Conservation (phyloP, 225 moss, liverwort and hornwort species). For the Antitrichia curtipendula region DNA sequence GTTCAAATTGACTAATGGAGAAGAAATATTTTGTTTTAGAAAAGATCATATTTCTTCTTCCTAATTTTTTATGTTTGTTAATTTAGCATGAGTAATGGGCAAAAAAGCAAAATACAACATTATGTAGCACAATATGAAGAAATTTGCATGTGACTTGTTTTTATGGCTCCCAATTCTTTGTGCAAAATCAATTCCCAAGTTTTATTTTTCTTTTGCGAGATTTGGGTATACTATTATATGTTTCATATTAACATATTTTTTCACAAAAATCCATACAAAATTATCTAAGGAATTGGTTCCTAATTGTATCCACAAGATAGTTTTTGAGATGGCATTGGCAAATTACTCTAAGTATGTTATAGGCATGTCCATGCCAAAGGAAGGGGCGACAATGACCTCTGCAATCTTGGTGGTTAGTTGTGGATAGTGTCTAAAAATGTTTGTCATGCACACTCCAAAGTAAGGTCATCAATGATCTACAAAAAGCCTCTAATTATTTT, state of each 20-base stretch:
- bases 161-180: background rate
- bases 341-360: background rate
- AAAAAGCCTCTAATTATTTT: background rate
- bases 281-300: background rate
- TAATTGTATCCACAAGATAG: background rate
- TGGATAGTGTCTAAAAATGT: background rate
- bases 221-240: background rate
- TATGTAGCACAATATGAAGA: background rate
- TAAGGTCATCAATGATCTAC: no score
- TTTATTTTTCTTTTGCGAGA: background rate
- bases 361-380: background rate
- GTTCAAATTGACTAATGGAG: background rate
- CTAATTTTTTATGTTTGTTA: background rate
- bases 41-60: background rate
- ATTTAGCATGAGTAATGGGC: background rate
- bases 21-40: background rate
- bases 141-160: background rate
- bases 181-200: background rate
- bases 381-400: background rate
- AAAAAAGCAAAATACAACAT: background rate
- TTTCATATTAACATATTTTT: background rate
- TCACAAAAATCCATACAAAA: no score
- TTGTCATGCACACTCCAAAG: background rate
- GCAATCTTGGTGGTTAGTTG: background rate
- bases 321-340: background rate